Percentiles rank a stretch among this genome's conserved stretches.
phyloP scores from a whole-genome alignment of 75 land plant genomes.

The Gnetum montanum region DNA sequence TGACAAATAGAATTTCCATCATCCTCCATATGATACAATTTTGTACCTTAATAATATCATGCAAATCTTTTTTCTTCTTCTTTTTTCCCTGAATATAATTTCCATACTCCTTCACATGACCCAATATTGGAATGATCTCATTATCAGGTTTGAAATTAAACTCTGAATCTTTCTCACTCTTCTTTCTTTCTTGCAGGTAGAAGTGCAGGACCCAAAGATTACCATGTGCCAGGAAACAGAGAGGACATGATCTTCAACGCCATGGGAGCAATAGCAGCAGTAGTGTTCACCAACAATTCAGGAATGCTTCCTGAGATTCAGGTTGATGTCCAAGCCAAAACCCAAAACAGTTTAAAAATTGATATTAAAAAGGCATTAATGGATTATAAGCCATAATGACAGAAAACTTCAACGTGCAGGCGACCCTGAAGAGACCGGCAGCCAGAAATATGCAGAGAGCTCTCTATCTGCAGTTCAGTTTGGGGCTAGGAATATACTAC shows the following conservation, averaged over 20 bases:
- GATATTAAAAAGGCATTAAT: not conserved
- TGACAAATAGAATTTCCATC: too few species aligned
- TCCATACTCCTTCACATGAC: not conserved
- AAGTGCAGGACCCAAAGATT: constrained; percentile 13
- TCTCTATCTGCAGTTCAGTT: constrained; percentile 23
- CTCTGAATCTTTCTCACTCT: not conserved
- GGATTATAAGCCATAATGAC: not conserved
- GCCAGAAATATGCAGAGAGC: constrained; percentile 45
- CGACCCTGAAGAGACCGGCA: constrained; percentile 32
- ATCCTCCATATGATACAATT: too few species aligned
- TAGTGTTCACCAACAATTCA: constrained; percentile 35
- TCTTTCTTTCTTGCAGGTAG: constrained; percentile 4
- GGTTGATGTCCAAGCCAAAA: constrained; percentile 11
- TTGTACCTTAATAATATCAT: too few species aligned
- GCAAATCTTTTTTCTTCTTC: not conserved
- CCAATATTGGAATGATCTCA: not conserved
- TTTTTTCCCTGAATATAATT: not conserved
- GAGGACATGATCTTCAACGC: constrained; percentile 30
- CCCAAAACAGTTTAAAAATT: not conserved
- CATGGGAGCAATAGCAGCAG: constrained; percentile 42
- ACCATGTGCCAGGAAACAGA: constrained; percentile 25
- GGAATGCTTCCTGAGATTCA: constrained; percentile 57
- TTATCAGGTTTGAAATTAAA: too few species aligned
- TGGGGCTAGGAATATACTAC: constrained; percentile 26
- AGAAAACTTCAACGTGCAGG: constrained; percentile 15